Evolutionary conservation across 306 rosid genomes (phyloP), one percentile per base, ranked within the genome.

Genomic region (Cicer pinnatifidum): DNA sequence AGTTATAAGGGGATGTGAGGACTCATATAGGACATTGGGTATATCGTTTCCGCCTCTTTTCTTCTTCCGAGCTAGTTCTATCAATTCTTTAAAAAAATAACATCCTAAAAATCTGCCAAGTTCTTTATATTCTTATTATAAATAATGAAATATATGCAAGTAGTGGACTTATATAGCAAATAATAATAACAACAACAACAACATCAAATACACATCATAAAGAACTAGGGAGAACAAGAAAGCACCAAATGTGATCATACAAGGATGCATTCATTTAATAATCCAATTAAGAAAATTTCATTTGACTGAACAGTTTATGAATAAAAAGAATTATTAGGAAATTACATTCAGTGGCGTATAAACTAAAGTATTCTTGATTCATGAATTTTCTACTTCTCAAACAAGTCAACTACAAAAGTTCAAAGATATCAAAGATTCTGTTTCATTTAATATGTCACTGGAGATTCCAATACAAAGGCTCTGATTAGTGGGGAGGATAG

Each of bases 371-470:
- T 33, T 37, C 11, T 60, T 13, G 47, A 73, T 33, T 73, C 47
- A 73, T 44, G 68, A 72, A 45, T 44, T 44, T 45, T 19, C 60
- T 73, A 60, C 48, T 35, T 73, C 50, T 61, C 46, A 73, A 16
- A 73, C 57, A 58, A 57, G 76, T 72, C 43, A 5, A 72, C 23
- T 50, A 51, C 13, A 52, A 37, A 69, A 35, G 63, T 38, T 51
- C 37, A 40, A 69, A 69, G 16, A 37, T 38, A 72, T 37, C 67
- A 28, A 60, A 61, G 20, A 15, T 71, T 71, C 66, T 57, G 12
- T 52, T 41, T 57, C 66, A 56, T 58, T 23, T 23, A 23, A 57
- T 23, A 63, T 44, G 58, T 46, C 48, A 44, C 37, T 2, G 77
- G 58, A 59, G 35, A 57, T 72, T 15, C 44, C 41, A 9, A 52